phyloP scores from a whole-genome alignment of 768 basidiomycete species.

The Boletellus ananas region DNA sequence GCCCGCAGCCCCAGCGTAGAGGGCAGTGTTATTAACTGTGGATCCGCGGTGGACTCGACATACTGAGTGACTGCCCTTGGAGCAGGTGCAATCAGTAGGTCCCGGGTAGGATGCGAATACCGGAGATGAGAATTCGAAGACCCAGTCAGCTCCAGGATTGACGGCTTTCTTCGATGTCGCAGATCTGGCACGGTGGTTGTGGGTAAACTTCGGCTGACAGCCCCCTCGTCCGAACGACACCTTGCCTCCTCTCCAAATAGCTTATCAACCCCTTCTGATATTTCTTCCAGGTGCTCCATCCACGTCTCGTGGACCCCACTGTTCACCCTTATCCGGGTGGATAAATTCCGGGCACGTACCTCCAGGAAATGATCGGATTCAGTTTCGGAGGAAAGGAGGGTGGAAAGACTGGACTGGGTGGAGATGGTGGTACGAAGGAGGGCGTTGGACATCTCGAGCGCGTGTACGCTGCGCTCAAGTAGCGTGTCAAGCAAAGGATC shows the following conservation, averaged over 20 bases:
- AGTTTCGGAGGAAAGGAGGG: slow-evolving; percentile 46
- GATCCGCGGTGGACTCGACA: slow-evolving; percentile 53
- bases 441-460: slow-evolving; percentile 81
- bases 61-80: slow-evolving; percentile 77
- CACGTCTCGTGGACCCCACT: slow-evolving; percentile 49
- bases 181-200: slow-evolving; percentile 31
- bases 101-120: slow-evolving; percentile 49
- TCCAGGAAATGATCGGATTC: slow-evolving; percentile 44
- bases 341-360: slow-evolving; percentile 48
- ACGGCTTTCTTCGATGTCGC: slow-evolving; percentile 43
- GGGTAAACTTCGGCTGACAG: slow-evolving; percentile 47
- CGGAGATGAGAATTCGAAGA: slow-evolving; percentile 38
- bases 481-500: slow-evolving; percentile 73
- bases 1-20: slow-evolving; percentile 66
- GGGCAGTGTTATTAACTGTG: slow-evolving; percentile 55
- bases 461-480: slow-evolving; percentile 77
- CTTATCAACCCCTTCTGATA: slow-evolving; percentile 58
- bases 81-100: slow-evolving; percentile 58
- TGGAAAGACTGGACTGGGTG: slow-evolving; percentile 55
- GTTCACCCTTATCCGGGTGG: slow-evolving; percentile 47
- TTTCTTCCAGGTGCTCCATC: slow-evolving; percentile 67
- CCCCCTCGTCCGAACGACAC: slow-evolving; percentile 15
- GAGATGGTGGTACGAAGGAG: slow-evolving; percentile 73
- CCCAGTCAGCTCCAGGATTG: slow-evolving; percentile 37
- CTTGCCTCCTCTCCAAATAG: slow-evolving; percentile 40